Conservation (phyloP, 345 rosid species). For the Aquilaria yunnanensis region DNA sequence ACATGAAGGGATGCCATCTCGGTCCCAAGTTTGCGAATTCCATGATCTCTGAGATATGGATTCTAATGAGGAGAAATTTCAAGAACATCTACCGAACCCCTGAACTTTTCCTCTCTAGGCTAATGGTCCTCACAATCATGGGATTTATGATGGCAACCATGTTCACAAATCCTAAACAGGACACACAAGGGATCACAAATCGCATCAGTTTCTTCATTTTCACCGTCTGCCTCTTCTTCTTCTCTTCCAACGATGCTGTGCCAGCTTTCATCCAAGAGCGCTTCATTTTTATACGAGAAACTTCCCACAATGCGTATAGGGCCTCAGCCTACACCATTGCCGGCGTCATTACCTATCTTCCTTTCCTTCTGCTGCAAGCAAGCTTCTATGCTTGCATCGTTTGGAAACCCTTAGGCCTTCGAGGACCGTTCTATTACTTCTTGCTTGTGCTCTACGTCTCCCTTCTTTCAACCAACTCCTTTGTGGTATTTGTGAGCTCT, state of each 20-base stretch:
- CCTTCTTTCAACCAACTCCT: conserved; percentile 64
- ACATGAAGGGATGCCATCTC: conserved; percentile 3
- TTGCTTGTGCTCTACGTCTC: conserved; percentile 47
- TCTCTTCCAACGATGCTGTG: conserved; percentile 68
- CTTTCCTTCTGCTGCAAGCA: conserved; percentile 50
- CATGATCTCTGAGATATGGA: conserved; percentile 48
- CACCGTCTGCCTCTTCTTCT: conserved; percentile 61
- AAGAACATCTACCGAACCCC: conserved; percentile 57
- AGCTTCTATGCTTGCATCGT: conserved; percentile 49
- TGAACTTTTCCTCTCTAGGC: conserved; percentile 66
- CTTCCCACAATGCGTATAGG: conserved; percentile 60
- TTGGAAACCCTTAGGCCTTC: conserved; percentile 44
- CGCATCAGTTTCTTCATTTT: conserved; percentile 60
- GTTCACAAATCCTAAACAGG: conserved; percentile 42
- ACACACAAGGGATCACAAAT: conserved; percentile 50
- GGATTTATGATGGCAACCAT: conserved; percentile 74
- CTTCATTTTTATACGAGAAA: conserved; percentile 53
- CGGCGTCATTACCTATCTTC: conserved; percentile 54
- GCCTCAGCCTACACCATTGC: conserved; percentile 67
- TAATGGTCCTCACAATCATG: conserved; percentile 54
- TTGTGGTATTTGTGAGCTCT: conserved; percentile 66
- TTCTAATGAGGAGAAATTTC: conserved; percentile 64
- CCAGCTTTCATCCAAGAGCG: conserved; percentile 74
- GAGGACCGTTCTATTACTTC: conserved; percentile 46
- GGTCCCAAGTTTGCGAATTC: conserved; percentile 48